A percentile compares a stretch with the other conserved stretches of the same genome.
phyloP scores from a whole-genome alignment of 179 eudicot species.

The Spinacia oleracea region DNA sequence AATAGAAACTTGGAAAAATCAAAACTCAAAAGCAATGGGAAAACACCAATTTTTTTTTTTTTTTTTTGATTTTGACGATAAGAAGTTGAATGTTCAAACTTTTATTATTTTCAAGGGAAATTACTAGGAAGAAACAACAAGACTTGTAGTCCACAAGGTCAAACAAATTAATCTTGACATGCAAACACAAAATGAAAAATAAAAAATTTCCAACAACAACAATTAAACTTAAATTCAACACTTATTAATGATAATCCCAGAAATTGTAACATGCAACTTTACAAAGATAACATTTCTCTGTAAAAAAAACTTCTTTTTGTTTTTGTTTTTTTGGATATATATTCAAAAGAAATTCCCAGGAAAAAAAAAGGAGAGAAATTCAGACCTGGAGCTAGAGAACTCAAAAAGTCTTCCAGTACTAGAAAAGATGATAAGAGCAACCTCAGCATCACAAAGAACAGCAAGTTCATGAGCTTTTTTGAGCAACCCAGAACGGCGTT shows the following conservation, averaged over 20 bases:
- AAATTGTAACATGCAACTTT: conserved; percentile 25
- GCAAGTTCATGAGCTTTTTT: conserved; percentile 63
- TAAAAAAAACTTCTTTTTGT: background rate
- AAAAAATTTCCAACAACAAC: conserved; percentile 1
- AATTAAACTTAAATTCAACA: background rate
- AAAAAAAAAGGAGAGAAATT: background rate
- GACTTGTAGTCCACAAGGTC: conserved; percentile 13
- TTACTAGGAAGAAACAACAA: conserved; percentile 6
- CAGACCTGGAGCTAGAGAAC: conserved; percentile 47
- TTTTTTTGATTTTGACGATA: background rate
- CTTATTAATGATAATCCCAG: background rate
- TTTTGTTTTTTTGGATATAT: background rate
- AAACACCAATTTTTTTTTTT: background rate
- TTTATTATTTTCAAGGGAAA: background rate
- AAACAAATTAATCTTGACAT: conserved; percentile 22
- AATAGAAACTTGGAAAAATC: background rate
- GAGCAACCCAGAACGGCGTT: conserved; percentile 54
- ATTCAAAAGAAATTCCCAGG: background rate
- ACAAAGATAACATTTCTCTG: background rate
- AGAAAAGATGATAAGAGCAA: conserved; percentile 58
- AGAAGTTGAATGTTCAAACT: conserved; percentile 20
- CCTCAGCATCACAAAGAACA: conserved; percentile 61
- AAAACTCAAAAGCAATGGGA: background rate
- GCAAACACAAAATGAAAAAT: background rate
- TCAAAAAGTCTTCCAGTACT: conserved; percentile 60